A percentile compares a stretch with the other conserved stretches of the same genome.
phyloP scores from a whole-genome alignment of 257 asterid species.

The Penstemon barbatus region DNA sequence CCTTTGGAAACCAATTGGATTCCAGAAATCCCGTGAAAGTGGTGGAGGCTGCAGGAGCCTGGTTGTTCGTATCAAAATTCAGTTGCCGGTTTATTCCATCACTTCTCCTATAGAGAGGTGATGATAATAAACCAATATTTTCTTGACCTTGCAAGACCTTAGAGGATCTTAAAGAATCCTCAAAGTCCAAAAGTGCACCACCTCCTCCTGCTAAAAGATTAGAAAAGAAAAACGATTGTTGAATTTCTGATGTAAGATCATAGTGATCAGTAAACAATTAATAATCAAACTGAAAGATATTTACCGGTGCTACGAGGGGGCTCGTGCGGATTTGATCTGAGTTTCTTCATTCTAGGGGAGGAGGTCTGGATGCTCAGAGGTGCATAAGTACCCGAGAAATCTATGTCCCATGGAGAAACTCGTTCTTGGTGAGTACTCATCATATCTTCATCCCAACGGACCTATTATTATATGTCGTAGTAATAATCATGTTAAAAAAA shows the following conservation, averaged over 20 bases:
- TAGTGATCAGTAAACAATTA: background rate
- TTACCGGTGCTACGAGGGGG: slow-evolving; percentile 70
- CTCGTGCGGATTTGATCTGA: slow-evolving; percentile 59
- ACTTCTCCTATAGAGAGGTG: slow-evolving; percentile 57
- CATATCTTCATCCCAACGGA: slow-evolving; percentile 90
- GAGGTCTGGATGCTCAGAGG: slow-evolving; percentile 72
- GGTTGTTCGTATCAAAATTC: slow-evolving; percentile 57
- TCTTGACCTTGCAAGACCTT: slow-evolving; percentile 99
- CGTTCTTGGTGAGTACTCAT: slow-evolving; percentile 78
- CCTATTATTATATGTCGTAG: slow-evolving; percentile 46
- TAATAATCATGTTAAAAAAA: slow-evolving; percentile 20
- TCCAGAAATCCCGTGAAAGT: slow-evolving; percentile 86
- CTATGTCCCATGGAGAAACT: slow-evolving; percentile 97
- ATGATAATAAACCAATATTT: slow-evolving; percentile 57
- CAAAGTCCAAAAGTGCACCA: slow-evolving; percentile 77
- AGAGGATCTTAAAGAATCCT: slow-evolving; percentile 85
- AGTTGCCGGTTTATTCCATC: slow-evolving; percentile 66
- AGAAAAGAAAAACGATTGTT: background rate
- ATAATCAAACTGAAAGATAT: slow-evolving; percentile 26
- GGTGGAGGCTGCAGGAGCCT: slow-evolving; percentile 48
- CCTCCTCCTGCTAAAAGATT: slow-evolving; percentile 52
- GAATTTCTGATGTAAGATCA: slow-evolving; percentile 1
- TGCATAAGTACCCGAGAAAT: slow-evolving; percentile 76
- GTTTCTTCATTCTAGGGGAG: slow-evolving; percentile 80
- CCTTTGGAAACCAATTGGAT: slow-evolving; percentile 89